These are phyloP conservation scores for Backusella tuberculispora DNA, from an alignment of 192 early-diverging fungal genomes.

Conservation along the genomic window DNA sequence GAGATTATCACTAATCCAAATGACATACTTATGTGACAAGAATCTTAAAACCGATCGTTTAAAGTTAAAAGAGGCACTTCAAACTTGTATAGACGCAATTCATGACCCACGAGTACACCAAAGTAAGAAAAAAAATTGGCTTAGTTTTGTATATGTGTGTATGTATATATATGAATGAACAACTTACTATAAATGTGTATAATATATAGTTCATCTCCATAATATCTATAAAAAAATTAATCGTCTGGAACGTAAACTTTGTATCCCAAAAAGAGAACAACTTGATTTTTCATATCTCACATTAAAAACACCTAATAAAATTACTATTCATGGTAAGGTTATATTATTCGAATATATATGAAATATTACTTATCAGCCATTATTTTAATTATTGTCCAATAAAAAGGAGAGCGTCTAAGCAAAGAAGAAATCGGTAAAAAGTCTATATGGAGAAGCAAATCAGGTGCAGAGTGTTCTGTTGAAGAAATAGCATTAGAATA, in stretches of 20 bases:
- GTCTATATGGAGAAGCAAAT: constrained; percentile 50
- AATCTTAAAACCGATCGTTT: not conserved
- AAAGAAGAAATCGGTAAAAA: constrained; percentile 46
- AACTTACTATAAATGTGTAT: not conserved
- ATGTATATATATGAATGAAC: constrained; percentile 1
- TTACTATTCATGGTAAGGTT: constrained; percentile 40
- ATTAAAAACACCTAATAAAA: constrained; percentile 41
- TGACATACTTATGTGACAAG: constrained; percentile 48
- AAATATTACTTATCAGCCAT: not conserved
- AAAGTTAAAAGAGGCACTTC: constrained; percentile 41
- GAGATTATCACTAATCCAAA: constrained; percentile 62
- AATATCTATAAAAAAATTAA: constrained; percentile 48
- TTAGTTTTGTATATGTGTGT: no score
- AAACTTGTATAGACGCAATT: constrained; percentile 63
- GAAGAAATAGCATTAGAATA: constrained; percentile 66
- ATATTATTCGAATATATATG: not conserved
- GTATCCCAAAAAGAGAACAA: constrained; percentile 49
- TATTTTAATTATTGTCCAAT: not conserved
- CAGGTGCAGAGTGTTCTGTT: constrained; percentile 67
- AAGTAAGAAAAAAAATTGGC: constrained; percentile 32
- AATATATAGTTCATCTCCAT: constrained; percentile 43
- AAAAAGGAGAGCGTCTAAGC: constrained; percentile 34
- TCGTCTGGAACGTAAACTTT: constrained; percentile 47
- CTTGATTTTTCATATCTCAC: constrained; percentile 54
- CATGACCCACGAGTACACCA: constrained; percentile 62